A percentile compares a stretch with the other conserved stretches of the same genome.
Evolutionary conservation across 1,284 basidiomycete genomes (phyloP).

Genomic region (Pholiota adiposa): DNA sequence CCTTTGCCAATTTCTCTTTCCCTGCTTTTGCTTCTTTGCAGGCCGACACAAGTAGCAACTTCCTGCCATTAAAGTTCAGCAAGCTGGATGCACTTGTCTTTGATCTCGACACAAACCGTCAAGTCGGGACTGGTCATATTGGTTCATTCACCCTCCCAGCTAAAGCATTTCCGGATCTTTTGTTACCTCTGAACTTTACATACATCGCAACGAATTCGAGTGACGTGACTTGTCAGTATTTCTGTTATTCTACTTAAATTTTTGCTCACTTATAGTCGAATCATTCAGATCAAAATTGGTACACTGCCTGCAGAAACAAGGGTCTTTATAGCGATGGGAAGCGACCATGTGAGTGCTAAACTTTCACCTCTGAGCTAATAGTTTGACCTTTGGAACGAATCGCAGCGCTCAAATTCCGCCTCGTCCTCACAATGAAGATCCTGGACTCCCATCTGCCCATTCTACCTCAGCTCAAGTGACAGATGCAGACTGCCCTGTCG

Average conservation of each 20-base stretch:
- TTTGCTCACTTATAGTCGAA: conserved; percentile 7
- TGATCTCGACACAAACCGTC: conserved; percentile 64
- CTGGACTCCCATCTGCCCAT: conserved; percentile 59
- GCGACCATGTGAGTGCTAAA: conserved; percentile 59
- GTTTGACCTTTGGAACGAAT: background rate
- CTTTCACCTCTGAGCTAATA: background rate
- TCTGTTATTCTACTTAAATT: background rate
- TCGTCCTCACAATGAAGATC: conserved; percentile 73
- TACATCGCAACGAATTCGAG: conserved; percentile 81
- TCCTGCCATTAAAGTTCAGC: conserved; percentile 75
- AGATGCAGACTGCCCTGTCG: conserved; percentile 76
- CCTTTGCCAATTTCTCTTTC: conserved; percentile 87
- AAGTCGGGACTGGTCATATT: conserved; percentile 69
- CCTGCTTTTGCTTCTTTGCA: conserved; percentile 73
- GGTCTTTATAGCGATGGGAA: conserved; percentile 50
- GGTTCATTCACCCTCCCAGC: conserved; percentile 63
- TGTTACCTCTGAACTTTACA: conserved; percentile 79
- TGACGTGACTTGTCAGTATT: conserved; percentile 76
- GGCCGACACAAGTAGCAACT: conserved; percentile 73
- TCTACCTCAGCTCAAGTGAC: conserved; percentile 60
- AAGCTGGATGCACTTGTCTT: conserved; percentile 66
- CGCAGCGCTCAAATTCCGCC: conserved; percentile 68
- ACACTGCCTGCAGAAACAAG: conserved; percentile 76
- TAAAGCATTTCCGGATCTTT: conserved; percentile 61
- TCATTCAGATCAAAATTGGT: conserved; percentile 72